A percentile compares a stretch with the other conserved stretches of the same genome.
Conservation (phyloP, 495 filamentous ascomycete species). For the Pseudomonodictys pantanalensis region DNA sequence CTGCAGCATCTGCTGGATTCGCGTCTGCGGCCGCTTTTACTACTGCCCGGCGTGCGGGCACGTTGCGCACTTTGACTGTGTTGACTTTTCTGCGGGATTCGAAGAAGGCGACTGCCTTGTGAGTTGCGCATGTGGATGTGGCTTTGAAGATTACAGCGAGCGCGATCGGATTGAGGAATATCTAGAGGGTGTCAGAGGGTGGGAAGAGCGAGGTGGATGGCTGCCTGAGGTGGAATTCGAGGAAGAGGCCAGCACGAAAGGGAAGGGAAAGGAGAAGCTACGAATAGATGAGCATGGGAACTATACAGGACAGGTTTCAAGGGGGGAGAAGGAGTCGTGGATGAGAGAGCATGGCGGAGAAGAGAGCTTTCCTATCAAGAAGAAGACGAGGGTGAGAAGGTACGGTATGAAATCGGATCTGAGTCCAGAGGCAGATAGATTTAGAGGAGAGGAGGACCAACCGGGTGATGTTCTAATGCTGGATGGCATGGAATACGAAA, state of each 20-base stretch:
- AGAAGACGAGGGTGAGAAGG: neutral
- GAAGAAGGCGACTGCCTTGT: slow-evolving; percentile 9
- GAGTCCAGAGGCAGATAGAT: no score
- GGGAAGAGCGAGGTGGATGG: slow-evolving; percentile 18
- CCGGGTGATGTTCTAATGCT: no score
- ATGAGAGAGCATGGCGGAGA: no score
- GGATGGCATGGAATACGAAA: no score
- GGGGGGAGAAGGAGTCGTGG: no score
- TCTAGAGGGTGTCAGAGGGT: neutral
- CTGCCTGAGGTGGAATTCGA: slow-evolving; percentile 9
- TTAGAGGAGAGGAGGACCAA: no score
- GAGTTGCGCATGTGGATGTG: slow-evolving; percentile 14
- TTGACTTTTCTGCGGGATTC: neutral
- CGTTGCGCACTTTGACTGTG: slow-evolving; percentile 28
- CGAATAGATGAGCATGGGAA: no score
- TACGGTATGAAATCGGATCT: no score
- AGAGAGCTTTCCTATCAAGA: no score
- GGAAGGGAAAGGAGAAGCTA: no score
- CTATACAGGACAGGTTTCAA: no score
- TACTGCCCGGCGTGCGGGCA: slow-evolving; percentile 20
- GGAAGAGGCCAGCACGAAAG: neutral
- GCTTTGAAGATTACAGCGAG: neutral
- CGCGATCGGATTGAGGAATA: neutral
- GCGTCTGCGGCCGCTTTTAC: slow-evolving; percentile 22
- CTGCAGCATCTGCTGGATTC: slow-evolving; percentile 29